A percentile compares a stretch with the other conserved stretches of the same genome.
These are phyloP conservation scores for Morella rubra DNA, from an alignment of 306 rosid species.

Conservation along the genomic window DNA sequence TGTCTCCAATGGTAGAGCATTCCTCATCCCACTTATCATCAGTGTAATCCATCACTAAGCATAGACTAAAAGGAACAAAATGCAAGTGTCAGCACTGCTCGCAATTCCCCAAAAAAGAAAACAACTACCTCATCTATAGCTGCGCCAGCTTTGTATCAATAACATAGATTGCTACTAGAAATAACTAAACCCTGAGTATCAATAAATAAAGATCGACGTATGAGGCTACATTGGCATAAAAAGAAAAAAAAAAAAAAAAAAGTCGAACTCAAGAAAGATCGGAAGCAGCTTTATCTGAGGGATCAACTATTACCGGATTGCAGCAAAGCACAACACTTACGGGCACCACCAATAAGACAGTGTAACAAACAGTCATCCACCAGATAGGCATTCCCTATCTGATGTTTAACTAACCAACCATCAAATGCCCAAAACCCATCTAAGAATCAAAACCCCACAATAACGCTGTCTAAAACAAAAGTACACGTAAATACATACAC, in stretches of 20 bases:
- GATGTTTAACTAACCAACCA: not conserved
- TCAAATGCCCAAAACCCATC: constrained; percentile 10
- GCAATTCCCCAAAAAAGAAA: constrained; percentile 17
- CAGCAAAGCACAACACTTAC: not conserved
- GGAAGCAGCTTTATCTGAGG: constrained; percentile 2
- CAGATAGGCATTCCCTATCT: not conserved
- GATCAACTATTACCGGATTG: too few relatives aligned
- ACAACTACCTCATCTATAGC: not conserved
- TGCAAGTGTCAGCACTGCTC: constrained; percentile 33
- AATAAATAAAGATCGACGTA: not conserved
- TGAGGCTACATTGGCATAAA: not conserved
- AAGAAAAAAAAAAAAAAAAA: too few relatives aligned
- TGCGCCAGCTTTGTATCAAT: not conserved
- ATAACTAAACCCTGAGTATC: not conserved
- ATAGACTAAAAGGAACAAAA: constrained; percentile 26
- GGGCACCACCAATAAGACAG: not conserved
- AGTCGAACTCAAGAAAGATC: too few relatives aligned
- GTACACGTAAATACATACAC: not conserved
- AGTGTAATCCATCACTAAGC: constrained; percentile 47
- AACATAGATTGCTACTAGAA: not conserved
- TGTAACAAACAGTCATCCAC: not conserved
- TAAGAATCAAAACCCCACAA: constrained; percentile 5
- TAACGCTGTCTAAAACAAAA: not conserved
- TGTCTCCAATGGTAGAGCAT: constrained; percentile 69
- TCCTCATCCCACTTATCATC: constrained; percentile 63